Evolutionary conservation across 805 yeast genomes (phyloP), one percentile per base, ranked within the genome.

Genomic region (Spathaspora girioi): DNA sequence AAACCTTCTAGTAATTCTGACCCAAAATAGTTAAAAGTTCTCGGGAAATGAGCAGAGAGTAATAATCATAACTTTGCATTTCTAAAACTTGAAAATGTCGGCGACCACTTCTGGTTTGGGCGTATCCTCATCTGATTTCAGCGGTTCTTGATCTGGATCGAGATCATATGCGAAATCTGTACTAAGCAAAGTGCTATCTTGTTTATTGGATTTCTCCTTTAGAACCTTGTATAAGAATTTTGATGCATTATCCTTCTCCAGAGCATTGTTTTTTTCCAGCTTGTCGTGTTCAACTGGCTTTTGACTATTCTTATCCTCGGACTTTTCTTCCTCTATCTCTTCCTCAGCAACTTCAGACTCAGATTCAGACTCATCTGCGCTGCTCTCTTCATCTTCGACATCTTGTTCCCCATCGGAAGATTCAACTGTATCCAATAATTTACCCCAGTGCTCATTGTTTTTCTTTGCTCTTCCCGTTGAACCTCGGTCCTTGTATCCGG

Each of bases 281-380:
- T 35, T 35, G 5, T 6, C 3, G 3, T 29, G 11, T 29, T 35
- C 40, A 35, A 35, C 17, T 10, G 40, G 40, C 14, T 35, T 4
- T 14, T 35, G 17, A 27, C 5, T 38, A 12, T 45, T 18, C 6
- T 44, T 27, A 3, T 35, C 43, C 19, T 15, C 17, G 14, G 29
- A 10, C 11, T 15, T 50, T 45, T 18, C 57, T 38, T 81, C 68
- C 60, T 83, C 81, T 29, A 78, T 88, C 43, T 76, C 81, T 54
- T 78, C 74, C 51, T 80, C 87, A 8, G 5, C 20, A 8, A 9
- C 14, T 19, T 11, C n/a, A 11, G 23, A 18, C 8, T 79, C 81
- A 3, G 77, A 79, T 35, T 35, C 40, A 9, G 17, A 12, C 14
- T 35, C 40, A 1, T 76, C 80, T 1, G 59, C 65, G 32, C 57